phyloP scores from a whole-genome alignment of 2,329 filamentous ascomycete species.

The Blastomyces percursus region DNA sequence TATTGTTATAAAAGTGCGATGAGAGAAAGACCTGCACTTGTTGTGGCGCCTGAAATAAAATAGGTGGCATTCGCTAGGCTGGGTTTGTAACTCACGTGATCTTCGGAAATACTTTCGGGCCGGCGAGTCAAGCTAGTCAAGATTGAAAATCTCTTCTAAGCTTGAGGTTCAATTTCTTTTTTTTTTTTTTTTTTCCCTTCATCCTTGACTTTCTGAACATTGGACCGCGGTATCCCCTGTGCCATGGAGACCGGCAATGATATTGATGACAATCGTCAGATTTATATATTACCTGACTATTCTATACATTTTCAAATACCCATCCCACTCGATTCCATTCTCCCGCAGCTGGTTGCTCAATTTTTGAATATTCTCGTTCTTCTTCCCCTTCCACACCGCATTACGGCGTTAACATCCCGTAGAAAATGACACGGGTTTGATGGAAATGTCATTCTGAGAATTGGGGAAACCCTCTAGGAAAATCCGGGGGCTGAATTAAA shows the following conservation, averaged over 20 bases:
- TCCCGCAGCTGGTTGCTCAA: neutral
- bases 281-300: neutral
- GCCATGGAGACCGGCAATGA: neutral
- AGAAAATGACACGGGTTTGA: neutral
- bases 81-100: neutral
- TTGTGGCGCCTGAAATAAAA: neutral
- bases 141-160: neutral
- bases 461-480: neutral
- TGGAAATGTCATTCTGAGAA: neutral
- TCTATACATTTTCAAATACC: neutral
- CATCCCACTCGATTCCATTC: neutral
- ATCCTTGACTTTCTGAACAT: neutral
- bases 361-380: neutral
- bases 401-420: neutral
- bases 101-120: neutral
- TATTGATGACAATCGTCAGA: neutral
- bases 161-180: neutral
- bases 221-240: neutral
- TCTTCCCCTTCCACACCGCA: neutral
- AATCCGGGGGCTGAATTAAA: neutral
- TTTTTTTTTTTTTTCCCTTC: neutral
- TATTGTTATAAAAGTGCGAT: conserved; percentile 30
- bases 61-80: neutral
- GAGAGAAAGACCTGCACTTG: conserved; percentile 9
- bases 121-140: neutral